These are phyloP conservation scores for Alectoria sarmentosa DNA, from an alignment of 495 filamentous ascomycete genomes.

Conservation along the genomic window DNA sequence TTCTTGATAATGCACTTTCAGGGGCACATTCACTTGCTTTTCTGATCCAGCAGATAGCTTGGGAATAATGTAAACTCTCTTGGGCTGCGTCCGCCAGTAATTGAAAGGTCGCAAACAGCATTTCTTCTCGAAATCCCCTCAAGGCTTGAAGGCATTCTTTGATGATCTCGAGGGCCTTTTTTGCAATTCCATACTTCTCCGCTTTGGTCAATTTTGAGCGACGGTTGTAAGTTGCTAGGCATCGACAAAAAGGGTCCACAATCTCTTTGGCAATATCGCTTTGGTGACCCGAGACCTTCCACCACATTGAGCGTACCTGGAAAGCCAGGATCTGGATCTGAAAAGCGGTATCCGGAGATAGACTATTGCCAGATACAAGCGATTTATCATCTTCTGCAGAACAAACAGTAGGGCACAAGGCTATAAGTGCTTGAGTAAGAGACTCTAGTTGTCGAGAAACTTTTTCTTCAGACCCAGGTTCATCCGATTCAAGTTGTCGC, in stretches of 20 bases:
- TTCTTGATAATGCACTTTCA: constrained; percentile 18
- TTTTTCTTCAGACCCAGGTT: constrained; percentile 46
- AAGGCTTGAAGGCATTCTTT: background rate
- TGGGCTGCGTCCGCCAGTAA: constrained; percentile 35
- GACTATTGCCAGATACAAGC: constrained; percentile 40
- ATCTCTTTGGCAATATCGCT: constrained; percentile 63
- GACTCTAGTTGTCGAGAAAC: constrained; percentile 62
- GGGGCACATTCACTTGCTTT: constrained; percentile 30
- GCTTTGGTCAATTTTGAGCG: constrained; percentile 16
- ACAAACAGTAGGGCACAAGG: constrained; percentile 50
- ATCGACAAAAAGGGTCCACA: constrained; percentile 59
- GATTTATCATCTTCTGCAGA: constrained; percentile 47
- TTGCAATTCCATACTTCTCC: constrained; percentile 29
- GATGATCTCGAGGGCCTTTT: constrained; percentile 16
- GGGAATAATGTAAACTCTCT: constrained; percentile 36
- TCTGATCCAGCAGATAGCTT: constrained; percentile 45
- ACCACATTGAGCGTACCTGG: constrained; percentile 57
- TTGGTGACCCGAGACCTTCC: constrained; percentile 63
- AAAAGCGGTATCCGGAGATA: constrained; percentile 54
- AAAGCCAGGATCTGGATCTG: constrained; percentile 62
- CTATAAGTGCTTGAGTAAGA: constrained; percentile 52
- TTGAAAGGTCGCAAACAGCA: constrained; percentile 26
- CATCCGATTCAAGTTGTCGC: constrained; percentile 39
- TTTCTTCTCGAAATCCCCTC: background rate
- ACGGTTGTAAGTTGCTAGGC: constrained; percentile 47